Conservation (phyloP, 2,329 filamentous ascomycete genomes). For the Sporothrix pseudoabietina region DNA sequence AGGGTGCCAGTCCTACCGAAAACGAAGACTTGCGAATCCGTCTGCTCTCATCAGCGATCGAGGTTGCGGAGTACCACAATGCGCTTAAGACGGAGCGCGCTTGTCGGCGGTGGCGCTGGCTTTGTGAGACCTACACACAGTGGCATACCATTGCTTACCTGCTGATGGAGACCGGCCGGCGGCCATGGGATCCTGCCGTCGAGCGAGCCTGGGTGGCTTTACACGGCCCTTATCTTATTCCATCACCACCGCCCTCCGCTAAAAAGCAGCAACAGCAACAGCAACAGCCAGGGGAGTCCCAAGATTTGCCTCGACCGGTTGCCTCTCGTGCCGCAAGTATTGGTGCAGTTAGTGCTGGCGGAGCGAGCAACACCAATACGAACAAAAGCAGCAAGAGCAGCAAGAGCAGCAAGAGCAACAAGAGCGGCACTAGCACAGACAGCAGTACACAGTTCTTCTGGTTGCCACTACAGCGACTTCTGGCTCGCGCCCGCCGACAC, state of each 20-base stretch:
- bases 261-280: slow-evolving; percentile 7
- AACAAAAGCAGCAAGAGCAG: slow-evolving; percentile 22
- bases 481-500: slow-evolving; percentile 45
- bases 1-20: slow-evolving; percentile 25
- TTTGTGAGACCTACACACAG: slow-evolving; percentile 61
- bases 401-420: slow-evolving; percentile 19
- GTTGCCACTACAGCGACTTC: slow-evolving; percentile 47
- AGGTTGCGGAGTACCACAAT: slow-evolving; percentile 59
- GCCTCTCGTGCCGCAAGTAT: slow-evolving; percentile 5
- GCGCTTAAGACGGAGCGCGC: slow-evolving; percentile 53
- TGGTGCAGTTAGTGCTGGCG: background rate
- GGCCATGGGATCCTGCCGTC: slow-evolving; percentile 49
- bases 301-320: background rate
- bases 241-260: slow-evolving; percentile 27
- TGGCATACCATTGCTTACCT: slow-evolving; percentile 62
- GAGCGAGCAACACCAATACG: slow-evolving; percentile 33
- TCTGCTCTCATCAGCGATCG: slow-evolving; percentile 54
- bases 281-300: background rate
- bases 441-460: slow-evolving; percentile 42
- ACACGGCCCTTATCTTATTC: slow-evolving; percentile 50
- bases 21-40: slow-evolving; percentile 45
- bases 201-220: slow-evolving; percentile 54
- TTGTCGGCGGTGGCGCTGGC: slow-evolving; percentile 58
- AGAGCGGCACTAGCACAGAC: slow-evolving; percentile 36
- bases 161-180: slow-evolving; percentile 53